Percentiles rank a stretch among this genome's conserved stretches.
phyloP scores from a whole-genome alignment of 2,329 filamentous ascomycete species.

The Colletotrichum sp. region DNA sequence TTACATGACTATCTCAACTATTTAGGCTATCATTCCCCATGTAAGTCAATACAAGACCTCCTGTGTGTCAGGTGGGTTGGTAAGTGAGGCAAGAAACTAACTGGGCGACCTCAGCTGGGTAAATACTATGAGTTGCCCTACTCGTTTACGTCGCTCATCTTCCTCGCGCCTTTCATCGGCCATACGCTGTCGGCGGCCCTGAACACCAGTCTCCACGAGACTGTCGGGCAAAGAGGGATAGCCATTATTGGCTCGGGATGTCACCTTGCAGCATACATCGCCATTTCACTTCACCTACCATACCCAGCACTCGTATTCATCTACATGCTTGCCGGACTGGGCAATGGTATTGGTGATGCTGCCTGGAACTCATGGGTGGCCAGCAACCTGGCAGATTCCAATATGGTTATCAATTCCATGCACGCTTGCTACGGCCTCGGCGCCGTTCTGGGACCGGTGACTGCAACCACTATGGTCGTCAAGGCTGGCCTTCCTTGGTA shows the following conservation, averaged over 20 bases:
- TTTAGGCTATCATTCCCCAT: slow-evolving; percentile 43
- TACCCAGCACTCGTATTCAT: slow-evolving; percentile 71
- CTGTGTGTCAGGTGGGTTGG: not conserved
- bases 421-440: slow-evolving; percentile 77
- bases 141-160: slow-evolving; percentile 68
- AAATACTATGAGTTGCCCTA: slow-evolving; percentile 66
- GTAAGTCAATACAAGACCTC: slow-evolving; percentile 25
- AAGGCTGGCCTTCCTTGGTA: slow-evolving; percentile 68
- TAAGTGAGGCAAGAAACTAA: not conserved
- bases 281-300: slow-evolving; percentile 71
- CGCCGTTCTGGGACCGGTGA: slow-evolving; percentile 70
- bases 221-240: slow-evolving; percentile 73
- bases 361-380: slow-evolving; percentile 68
- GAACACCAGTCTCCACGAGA: slow-evolving; percentile 69
- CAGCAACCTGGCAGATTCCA: slow-evolving; percentile 69
- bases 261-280: slow-evolving; percentile 69
- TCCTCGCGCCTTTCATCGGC: slow-evolving; percentile 69
- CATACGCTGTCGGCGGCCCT: slow-evolving; percentile 67
- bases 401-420: slow-evolving; percentile 74
- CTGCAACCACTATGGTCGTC: slow-evolving; percentile 76
- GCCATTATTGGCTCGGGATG: slow-evolving; percentile 67
- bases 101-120: not conserved
- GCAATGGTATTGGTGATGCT: slow-evolving; percentile 70
- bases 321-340: slow-evolving; percentile 71
- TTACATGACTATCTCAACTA: not conserved